A percentile compares a stretch with the other conserved stretches of the same genome.
Conservation (phyloP, 2,329 filamentous ascomycete species). For the Xylariaceae sp. region DNA sequence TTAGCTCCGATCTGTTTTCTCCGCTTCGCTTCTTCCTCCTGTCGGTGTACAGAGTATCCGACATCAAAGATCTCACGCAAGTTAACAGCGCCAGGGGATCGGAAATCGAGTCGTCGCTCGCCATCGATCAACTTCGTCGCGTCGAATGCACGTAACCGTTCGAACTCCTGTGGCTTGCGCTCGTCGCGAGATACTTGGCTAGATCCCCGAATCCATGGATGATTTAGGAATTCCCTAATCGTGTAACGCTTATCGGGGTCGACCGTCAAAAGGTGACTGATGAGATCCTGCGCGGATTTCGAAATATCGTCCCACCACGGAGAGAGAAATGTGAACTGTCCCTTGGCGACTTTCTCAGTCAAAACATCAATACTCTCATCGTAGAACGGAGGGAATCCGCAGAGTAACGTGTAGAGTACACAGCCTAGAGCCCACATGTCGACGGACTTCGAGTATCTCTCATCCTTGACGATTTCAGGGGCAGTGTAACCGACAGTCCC, state of each 20-base stretch:
- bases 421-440: constrained; percentile 99
- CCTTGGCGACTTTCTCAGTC: constrained; percentile 94
- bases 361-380: constrained; percentile 96
- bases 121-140: constrained; percentile 47
- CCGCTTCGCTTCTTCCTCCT: constrained; percentile 92
- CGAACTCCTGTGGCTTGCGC: constrained; percentile 45
- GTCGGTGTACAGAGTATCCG: constrained; percentile 92
- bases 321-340: constrained; percentile 95
- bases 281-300: constrained; percentile 86
- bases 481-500: constrained; percentile 97
- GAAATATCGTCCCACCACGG: constrained; percentile 99
- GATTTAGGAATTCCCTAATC: constrained; percentile 86
- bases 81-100: constrained; percentile 91
- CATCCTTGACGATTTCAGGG: constrained; percentile 97
- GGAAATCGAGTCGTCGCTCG: constrained; percentile 80
- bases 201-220: constrained; percentile 82
- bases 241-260: constrained; percentile 93
- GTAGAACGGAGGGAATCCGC: constrained; percentile 97
- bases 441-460: constrained; percentile 96
- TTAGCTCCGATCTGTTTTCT: constrained; percentile 75
- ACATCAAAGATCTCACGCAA: constrained; percentile 97
- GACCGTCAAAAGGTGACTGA: constrained; percentile 87
- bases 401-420: constrained; percentile 92
- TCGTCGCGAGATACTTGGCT: constrained; percentile 54
- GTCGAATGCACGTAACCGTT: constrained; percentile 52